Conservation (phyloP, 257 asterid genomes). For the Coffea eugenioides region DNA sequence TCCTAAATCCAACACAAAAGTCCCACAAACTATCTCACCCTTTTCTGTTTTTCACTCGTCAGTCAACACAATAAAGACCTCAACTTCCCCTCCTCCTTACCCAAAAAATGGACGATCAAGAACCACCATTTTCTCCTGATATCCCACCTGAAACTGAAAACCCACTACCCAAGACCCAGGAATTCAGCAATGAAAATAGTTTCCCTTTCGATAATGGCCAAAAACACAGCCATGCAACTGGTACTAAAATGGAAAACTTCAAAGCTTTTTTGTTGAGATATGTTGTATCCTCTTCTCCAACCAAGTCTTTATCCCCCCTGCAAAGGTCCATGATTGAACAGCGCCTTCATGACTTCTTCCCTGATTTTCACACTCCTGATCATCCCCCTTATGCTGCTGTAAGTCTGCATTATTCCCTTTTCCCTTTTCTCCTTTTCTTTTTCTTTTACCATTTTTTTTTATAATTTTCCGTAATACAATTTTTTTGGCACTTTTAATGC, state of each 20-base stretch:
- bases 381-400: constrained; percentile 67
- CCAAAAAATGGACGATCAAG: background rate
- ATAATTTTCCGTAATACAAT: background rate
- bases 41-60: background rate
- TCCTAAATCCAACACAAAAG: background rate
- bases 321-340: constrained; percentile 31
- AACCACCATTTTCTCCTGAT: background rate
- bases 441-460: background rate
- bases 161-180: background rate
- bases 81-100: background rate
- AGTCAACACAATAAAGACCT: background rate
- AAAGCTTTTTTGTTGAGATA: constrained; percentile 34
- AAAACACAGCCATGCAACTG: constrained; percentile 14
- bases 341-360: constrained; percentile 28
- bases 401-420: constrained; percentile 7
- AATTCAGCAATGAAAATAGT: background rate
- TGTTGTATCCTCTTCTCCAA: constrained; percentile 27
- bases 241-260: constrained; percentile 25
- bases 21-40: background rate
- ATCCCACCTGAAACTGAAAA: background rate
- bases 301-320: constrained; percentile 25
- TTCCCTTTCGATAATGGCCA: background rate
- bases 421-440: background rate
- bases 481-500: no score
- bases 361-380: constrained; percentile 41